Conservation (phyloP, 768 basidiomycete species). For the Russula earlei region DNA sequence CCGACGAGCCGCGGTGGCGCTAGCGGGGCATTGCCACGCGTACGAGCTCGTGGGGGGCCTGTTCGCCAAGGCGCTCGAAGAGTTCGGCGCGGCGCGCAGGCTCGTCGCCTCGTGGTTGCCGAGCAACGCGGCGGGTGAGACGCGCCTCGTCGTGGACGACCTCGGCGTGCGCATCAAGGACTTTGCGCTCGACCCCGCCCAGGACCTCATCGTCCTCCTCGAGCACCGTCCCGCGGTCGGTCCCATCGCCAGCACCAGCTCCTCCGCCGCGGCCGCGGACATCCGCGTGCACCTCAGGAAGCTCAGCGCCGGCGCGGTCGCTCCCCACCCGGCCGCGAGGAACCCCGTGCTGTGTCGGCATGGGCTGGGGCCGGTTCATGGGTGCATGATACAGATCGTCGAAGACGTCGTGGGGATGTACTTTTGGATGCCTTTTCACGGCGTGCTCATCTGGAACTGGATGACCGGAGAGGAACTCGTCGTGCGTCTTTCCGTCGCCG, state of each 20-base stretch:
- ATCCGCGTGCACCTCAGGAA: slow-evolving; percentile 37
- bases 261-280: background rate
- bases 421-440: slow-evolving; percentile 29
- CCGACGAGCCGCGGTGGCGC: slow-evolving; percentile 21
- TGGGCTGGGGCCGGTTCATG: slow-evolving; percentile 22
- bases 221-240: slow-evolving; percentile 3
- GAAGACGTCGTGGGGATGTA: slow-evolving; percentile 46
- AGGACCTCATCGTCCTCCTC: slow-evolving; percentile 47
- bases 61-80: slow-evolving; percentile 30
- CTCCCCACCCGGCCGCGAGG: slow-evolving; percentile 35
- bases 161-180: slow-evolving; percentile 39
- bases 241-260: background rate
- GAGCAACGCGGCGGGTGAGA: slow-evolving; percentile 7
- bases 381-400: slow-evolving; percentile 40
- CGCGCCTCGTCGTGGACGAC: slow-evolving; percentile 25
- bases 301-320: slow-evolving; percentile 29
- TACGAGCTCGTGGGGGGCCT: slow-evolving; percentile 56
- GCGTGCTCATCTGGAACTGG: slow-evolving; percentile 47
- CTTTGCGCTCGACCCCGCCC: slow-evolving; percentile 58
- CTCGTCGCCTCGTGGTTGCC: slow-evolving; percentile 26
- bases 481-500: slow-evolving; percentile 29
- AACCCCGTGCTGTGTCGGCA: slow-evolving; percentile 23
- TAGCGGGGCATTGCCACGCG: slow-evolving; percentile 34
- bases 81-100: slow-evolving; percentile 15
- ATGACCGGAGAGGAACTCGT: slow-evolving; percentile 32